Base-by-base conservation (phyloP, 2,329 filamentous ascomycete genomes). In the Paracamarosporium sp. region DNA sequence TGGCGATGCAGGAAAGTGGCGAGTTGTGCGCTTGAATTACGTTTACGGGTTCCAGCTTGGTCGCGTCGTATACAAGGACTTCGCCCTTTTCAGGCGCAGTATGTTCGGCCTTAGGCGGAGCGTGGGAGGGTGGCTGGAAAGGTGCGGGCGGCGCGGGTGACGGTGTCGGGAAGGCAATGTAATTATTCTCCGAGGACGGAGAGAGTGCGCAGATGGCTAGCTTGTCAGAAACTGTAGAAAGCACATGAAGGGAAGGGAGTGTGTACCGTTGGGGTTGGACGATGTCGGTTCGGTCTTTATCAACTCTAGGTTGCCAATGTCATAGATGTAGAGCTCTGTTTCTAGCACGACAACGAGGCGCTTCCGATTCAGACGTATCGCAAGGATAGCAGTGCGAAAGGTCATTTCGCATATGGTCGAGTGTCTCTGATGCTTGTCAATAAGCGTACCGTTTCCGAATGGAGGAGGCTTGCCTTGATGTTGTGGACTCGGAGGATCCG, bases 401-500 rank as follows among this genome's bases (percentile, higher is more conserved):
- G 94, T 98, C 73, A 99, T 90, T 78, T 99, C 95, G 86, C 95
- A 99, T 76, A 99, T 98, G 58, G 96, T 91, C 40, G 94, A 88
- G 77, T 89, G 85, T 63, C 87, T 82, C 86, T 89, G 73, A 22
- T 22, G n/a, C 17, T 15, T 15, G 44, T 47, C n/a, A 47, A 22
- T 22, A 30, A 31, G 44, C 17, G 44, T 28, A 7, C n/a, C 17
- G 15, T 22, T 47, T 28, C 13, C 17, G 44, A 11, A 15, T 22
- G 44, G 27, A 33, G 28, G 31, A 17, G 27, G 76, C 82, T 60
- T 79, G 93, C 92, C 86, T 97, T 98, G 33, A 95, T 99, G 77
- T 99, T 99, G 72, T 96, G 93, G 71, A 99, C 98, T 66, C 96
- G 92, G 53, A 99, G 83, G 58, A 96, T 90, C 55, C 95, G 86